Evolutionary conservation across 2,329 filamentous ascomycete species (phyloP), one percentile per base, ranked within the genome.

Genomic region (Aspergillus quadrilineatus): DNA sequence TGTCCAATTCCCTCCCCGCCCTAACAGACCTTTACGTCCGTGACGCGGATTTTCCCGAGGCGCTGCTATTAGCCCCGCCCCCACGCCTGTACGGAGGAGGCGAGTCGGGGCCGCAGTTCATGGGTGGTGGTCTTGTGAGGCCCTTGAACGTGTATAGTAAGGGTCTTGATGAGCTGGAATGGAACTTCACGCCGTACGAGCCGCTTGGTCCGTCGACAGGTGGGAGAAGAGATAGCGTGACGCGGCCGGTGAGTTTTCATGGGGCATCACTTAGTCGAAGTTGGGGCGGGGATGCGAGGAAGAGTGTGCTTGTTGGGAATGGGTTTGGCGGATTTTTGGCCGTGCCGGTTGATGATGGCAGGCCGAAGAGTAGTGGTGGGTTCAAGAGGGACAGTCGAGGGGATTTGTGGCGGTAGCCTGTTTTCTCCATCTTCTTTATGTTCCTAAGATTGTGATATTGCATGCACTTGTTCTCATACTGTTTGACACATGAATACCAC

Each of bases 11-110:
- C 6, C 81, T 97, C 6, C 91, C 92, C 1, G 83, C 82, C 36
- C 80, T 97, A 7, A 82, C 82, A 36, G 84, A 87, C 22, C 82
- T 97, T 6, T 97, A 95, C 70, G 93, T 97, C 15, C 88, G 90
- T 50, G 92, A 97, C 66, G 84, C 88, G 28, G 81, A 84, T 49
- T 96, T 97, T 69, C 87, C 92, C 1, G 90, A 96, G 63, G 82
- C 87, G 9, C 83, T 97, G 5, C 81, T 92, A 12, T 80, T 93
- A 6, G 83, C 86, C 1, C 89, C 88, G 1, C 88, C 89, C 2
- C 79, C 78, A 1, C 77, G 80, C 6, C 73, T 80, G 1, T 84
- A 83, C 59, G 79, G 78, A 0, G 69, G 69, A 9, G 69, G 66
- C n/a, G 68, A 68, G 14, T 58, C 51, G 6, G 66, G 67, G 0